A percentile compares a stretch with the other conserved stretches of the same genome.
Evolutionary conservation across 768 basidiomycete genomes (phyloP).

Genomic region (Terana coerulea): DNA sequence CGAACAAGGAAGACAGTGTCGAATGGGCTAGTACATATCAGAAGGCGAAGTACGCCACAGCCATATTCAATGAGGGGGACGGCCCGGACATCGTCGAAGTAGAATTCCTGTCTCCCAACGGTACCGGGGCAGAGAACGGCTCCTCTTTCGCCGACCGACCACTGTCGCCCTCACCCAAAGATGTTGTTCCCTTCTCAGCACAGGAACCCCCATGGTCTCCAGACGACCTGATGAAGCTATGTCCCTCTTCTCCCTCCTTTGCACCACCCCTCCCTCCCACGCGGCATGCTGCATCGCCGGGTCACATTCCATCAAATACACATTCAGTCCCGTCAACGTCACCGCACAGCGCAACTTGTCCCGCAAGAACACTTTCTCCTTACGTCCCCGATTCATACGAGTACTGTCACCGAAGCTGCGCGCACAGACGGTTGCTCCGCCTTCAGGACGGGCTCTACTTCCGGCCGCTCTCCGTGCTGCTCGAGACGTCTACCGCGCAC

Average conservation of each 20-base stretch:
- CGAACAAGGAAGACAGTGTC: no score
- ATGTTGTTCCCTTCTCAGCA: no score
- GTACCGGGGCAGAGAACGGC: no score
- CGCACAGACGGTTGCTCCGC: slow-evolving; percentile 35
- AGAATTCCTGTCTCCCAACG: no score
- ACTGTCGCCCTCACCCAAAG: no score
- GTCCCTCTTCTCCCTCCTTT: slow-evolving; percentile 1
- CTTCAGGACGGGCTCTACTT: slow-evolving; percentile 36
- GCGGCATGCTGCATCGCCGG: neutral
- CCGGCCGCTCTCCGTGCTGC: slow-evolving; percentile 33
- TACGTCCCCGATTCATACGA: neutral
- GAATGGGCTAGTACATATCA: no score
- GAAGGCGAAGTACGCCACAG: no score
- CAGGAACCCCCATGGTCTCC: slow-evolving; percentile 26
- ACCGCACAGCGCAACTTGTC: no score
- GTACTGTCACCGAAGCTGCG: slow-evolving; percentile 6
- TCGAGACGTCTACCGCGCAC: slow-evolving; percentile 26
- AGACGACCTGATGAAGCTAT: neutral
- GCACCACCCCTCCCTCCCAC: slow-evolving; percentile 10
- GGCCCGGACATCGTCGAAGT: no score
- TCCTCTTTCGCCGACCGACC: no score
- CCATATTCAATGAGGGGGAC: no score
- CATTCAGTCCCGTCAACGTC: neutral
- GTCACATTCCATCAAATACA: neutral
- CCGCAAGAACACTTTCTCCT: neutral